These are phyloP conservation scores for Crithidia brevicula DNA, from an alignment of 208 protist species.

Conservation along the genomic window DNA sequence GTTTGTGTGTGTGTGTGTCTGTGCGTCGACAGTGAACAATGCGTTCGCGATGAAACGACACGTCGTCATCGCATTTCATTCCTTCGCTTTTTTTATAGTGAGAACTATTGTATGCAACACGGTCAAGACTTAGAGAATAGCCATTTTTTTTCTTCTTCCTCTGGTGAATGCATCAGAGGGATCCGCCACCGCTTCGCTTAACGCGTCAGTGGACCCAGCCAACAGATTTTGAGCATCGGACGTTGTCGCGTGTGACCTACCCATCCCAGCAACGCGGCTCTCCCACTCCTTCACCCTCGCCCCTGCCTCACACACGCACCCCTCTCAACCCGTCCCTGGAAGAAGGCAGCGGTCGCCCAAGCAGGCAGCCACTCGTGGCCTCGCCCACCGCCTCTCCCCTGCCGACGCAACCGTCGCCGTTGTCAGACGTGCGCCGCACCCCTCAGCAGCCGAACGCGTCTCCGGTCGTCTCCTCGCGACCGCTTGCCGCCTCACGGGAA, in stretches of 20 bases:
- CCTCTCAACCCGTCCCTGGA: background rate
- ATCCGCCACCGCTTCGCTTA: conserved; percentile 17
- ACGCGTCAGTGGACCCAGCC: conserved; percentile 34
- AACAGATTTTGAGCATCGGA: background rate
- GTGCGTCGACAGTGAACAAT: no score
- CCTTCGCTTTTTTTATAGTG: no score
- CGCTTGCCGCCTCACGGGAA: no score
- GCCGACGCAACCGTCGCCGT: background rate
- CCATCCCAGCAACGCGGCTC: background rate
- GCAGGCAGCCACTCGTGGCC: background rate
- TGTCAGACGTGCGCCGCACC: background rate
- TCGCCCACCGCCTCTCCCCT: background rate
- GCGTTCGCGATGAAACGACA: no score
- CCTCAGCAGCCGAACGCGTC: background rate
- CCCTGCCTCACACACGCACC: background rate
- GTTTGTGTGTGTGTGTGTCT: no score
- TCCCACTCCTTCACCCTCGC: conserved; percentile 3
- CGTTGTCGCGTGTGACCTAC: conserved; percentile 2
- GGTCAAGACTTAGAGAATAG: no score
- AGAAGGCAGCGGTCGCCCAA: background rate
- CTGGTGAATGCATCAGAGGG: conserved; percentile 4
- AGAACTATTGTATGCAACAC: no score
- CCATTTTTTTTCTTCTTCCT: no score
- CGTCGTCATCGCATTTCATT: no score
- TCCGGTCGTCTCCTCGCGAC: no score